A percentile compares a stretch with the other conserved stretches of the same genome.
Conservation (phyloP, 2,329 filamentous ascomycete genomes). For the Berkeleyomyces rouxiae region DNA sequence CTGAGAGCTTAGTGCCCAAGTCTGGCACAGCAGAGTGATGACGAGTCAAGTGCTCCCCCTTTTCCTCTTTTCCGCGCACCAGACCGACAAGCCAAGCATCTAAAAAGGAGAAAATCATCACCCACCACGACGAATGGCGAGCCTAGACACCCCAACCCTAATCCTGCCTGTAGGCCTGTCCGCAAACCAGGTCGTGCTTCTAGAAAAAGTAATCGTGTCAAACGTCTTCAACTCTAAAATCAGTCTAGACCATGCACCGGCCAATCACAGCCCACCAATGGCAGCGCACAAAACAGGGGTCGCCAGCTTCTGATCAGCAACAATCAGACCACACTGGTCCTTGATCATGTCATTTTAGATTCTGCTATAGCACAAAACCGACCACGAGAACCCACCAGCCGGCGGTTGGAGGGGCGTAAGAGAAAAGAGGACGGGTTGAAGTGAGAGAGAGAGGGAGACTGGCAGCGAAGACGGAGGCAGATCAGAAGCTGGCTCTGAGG, state of each 20-base stretch:
- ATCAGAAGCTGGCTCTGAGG: neutral
- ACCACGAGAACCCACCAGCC: constrained; percentile 2
- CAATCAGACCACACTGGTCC: constrained; percentile 13
- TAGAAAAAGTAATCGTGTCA: constrained; percentile 1
- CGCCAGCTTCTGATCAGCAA: constrained; percentile 6
- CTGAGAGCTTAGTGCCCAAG: no score
- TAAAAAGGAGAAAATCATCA: no score
- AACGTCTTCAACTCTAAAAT: constrained; percentile 2
- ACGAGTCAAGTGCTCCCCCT: no score
- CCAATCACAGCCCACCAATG: constrained; percentile 6
- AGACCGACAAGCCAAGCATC: no score
- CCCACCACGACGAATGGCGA: no score
- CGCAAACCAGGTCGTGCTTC: neutral
- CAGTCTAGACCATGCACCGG: constrained; percentile 7
- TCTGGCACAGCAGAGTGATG: no score
- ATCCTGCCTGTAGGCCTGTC: neutral
- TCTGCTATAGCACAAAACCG: neutral
- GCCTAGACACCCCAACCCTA: no score
- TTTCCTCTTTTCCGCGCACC: no score
- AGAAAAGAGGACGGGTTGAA: neutral
- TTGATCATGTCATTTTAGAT: constrained; percentile 10
- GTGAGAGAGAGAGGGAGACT: no score
- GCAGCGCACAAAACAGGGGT: constrained; percentile 1
- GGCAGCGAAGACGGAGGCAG: neutral
- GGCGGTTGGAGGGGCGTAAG: neutral